Conservation (phyloP, 1,139 yeast species). For the Diutina ranongensis region DNA sequence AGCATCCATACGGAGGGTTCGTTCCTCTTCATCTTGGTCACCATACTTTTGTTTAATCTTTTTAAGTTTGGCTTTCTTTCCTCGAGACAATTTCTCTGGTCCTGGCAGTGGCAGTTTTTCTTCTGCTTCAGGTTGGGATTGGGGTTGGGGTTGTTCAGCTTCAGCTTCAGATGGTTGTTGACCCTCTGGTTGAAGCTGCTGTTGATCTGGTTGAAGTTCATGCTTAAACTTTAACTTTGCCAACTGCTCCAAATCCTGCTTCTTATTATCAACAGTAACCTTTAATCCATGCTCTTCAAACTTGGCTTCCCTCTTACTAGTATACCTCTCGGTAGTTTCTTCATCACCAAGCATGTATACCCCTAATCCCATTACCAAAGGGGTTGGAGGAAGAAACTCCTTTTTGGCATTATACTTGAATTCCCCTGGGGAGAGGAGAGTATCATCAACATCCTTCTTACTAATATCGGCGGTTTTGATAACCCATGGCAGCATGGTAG, state of each 20-base stretch:
- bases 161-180: no score
- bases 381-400: conserved; percentile 67
- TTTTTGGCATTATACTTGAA: conserved; percentile 48
- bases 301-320: conserved; percentile 21
- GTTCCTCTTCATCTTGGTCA: conserved; percentile 88
- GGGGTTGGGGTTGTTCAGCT: neutral
- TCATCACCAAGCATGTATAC: conserved; percentile 64
- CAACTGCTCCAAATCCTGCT: conserved; percentile 15
- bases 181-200: neutral
- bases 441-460: conserved; percentile 56
- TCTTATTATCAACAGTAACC: conserved; percentile 25
- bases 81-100: conserved; percentile 29
- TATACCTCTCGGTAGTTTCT: conserved; percentile 32
- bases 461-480: conserved; percentile 54
- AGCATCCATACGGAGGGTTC: conserved; percentile 59
- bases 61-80: conserved; percentile 74
- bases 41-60: conserved; percentile 76
- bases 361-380: conserved; percentile 82
- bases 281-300: conserved; percentile 38
- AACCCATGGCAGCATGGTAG: conserved; percentile 78
- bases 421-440: conserved; percentile 52
- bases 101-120: conserved; percentile 7
- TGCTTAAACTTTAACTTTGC: conserved; percentile 10
- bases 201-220: no score
- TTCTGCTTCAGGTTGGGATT: conserved; percentile 11